Percentiles rank a stretch among this genome's conserved stretches.
phyloP scores from a whole-genome alignment of 2,329 filamentous ascomycete genomes.

The Arthrobotrys iridis region DNA sequence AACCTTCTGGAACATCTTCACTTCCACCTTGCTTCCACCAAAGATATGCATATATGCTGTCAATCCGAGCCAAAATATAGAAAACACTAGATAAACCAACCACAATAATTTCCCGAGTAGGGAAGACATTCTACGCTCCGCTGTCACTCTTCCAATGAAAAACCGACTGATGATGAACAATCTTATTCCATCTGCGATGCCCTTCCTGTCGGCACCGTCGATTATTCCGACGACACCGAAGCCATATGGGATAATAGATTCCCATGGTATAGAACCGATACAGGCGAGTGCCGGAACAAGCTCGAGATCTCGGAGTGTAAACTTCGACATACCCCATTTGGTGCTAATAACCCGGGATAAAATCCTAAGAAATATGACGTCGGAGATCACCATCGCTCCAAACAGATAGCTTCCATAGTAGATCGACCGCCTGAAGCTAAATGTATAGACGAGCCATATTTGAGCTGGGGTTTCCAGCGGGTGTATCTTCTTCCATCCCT shows the following conservation, averaged over 20 bases:
- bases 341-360: neutral
- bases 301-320: slow-evolving; percentile 14
- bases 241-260: slow-evolving; percentile 6
- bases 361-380: neutral
- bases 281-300: slow-evolving; percentile 4
- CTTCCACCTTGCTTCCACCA: neutral
- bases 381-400: neutral
- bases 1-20: neutral
- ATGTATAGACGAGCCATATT: slow-evolving; percentile 23
- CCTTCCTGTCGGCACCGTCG: slow-evolving; percentile 18
- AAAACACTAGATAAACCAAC: slow-evolving; percentile 7
- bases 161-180: slow-evolving; percentile 22
- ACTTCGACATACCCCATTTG: neutral
- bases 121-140: neutral
- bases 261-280: slow-evolving; percentile 27
- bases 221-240: slow-evolving; percentile 13
- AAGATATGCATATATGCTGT: neutral
- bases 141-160: neutral
- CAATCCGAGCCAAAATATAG: neutral
- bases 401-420: neutral
- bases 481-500: neutral
- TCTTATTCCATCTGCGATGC: neutral
- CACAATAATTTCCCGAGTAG: neutral
- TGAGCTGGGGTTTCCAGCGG: slow-evolving; percentile 27
- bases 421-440: neutral